Evolutionary conservation across 2,329 filamentous ascomycete genomes (phyloP).

Genomic region (Penicillium palitans): DNA sequence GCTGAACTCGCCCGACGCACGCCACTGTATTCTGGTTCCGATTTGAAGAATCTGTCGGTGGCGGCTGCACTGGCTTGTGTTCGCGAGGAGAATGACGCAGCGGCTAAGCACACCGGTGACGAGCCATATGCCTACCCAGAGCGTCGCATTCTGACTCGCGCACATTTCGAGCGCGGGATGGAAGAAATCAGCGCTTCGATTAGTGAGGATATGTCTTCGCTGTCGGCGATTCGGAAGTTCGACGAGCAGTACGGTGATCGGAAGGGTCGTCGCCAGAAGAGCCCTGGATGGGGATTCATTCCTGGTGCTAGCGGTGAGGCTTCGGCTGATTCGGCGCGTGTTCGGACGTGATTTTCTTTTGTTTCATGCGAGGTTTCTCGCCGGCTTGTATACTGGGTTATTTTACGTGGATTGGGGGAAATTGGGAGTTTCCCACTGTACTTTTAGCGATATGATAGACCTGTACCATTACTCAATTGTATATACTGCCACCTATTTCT

Average conservation of each 20-base stretch:
- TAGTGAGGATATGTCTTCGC: constrained; percentile 85
- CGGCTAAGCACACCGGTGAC: constrained; percentile 37
- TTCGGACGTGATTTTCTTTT: constrained; percentile 37
- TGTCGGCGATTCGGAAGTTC: constrained; percentile 87
- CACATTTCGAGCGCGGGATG: constrained; percentile 83
- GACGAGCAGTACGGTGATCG: constrained; percentile 92
- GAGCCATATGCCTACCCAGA: constrained; percentile 64
- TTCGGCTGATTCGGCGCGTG: constrained; percentile 42
- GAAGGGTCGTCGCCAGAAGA: constrained; percentile 64
- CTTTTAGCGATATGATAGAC: constrained; percentile 35
- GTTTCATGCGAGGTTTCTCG: not conserved
- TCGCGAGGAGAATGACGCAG: constrained; percentile 47
- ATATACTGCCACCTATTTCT: constrained; percentile 15
- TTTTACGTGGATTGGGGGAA: constrained; percentile 1
- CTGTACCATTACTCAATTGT: constrained; percentile 33
- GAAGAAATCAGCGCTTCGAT: constrained; percentile 90
- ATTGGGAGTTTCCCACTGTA: constrained; percentile 22
- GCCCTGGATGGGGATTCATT: constrained; percentile 52
- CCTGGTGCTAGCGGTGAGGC: constrained; percentile 36
- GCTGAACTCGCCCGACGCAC: constrained; percentile 48
- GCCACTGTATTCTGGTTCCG: constrained; percentile 53
- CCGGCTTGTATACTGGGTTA: constrained; percentile 2
- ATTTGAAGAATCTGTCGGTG: constrained; percentile 54
- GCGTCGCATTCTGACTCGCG: constrained; percentile 62
- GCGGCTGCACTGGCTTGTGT: constrained; percentile 53